Conservation (phyloP, 2,329 filamentous ascomycete genomes). For the Aureobasidium namibiae region DNA sequence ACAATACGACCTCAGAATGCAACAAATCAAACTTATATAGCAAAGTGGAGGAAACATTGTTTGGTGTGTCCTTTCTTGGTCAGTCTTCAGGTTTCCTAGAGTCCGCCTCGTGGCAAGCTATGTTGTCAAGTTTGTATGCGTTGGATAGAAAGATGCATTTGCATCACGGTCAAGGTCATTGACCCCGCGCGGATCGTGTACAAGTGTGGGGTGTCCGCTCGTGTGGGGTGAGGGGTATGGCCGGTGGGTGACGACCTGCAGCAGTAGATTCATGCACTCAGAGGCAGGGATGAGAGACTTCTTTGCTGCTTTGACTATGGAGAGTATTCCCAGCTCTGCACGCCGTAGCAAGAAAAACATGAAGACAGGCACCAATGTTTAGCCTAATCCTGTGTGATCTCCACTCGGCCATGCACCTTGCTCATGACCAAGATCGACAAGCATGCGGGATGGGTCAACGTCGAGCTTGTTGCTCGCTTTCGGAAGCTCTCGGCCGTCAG, state of each 20-base stretch:
- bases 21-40: too few species aligned
- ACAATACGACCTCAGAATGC: background rate
- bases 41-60: too few species aligned
- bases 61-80: background rate
- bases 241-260: constrained; percentile 3
- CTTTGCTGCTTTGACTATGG: background rate
- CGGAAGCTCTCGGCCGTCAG: background rate
- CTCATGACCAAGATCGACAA: background rate
- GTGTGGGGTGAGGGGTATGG: background rate
- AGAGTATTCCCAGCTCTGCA: background rate
- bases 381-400: background rate
- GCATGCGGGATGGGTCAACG: background rate
- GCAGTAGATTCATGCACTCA: background rate
- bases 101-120: background rate
- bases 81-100: background rate
- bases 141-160: background rate
- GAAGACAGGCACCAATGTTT: background rate
- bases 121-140: background rate
- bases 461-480: background rate
- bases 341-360: background rate
- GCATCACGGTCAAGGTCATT: background rate
- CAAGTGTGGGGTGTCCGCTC: background rate
- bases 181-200: background rate
- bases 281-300: background rate
- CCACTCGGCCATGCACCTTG: background rate